A percentile compares a stretch with the other conserved stretches of the same genome.
These are phyloP conservation scores for Rhodosporidiobolus sp. DNA, from an alignment of 768 basidiomycete genomes.

Conservation along the genomic window DNA sequence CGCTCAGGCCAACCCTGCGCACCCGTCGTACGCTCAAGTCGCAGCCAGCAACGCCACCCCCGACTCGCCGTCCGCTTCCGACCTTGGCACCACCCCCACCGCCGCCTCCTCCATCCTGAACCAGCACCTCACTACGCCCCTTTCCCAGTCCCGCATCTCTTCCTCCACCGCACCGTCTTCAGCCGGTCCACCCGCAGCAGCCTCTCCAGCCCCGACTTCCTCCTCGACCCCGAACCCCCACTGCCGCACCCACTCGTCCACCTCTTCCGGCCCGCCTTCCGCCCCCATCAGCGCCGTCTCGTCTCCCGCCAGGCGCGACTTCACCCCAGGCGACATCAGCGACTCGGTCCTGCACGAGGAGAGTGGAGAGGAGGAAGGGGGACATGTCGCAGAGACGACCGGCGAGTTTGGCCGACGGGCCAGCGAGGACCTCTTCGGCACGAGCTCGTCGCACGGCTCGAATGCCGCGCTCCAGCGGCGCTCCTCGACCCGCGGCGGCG, in stretches of 20 bases:
- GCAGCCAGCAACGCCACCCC: no score
- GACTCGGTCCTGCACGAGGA: constrained; percentile 28
- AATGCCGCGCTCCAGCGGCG: constrained; percentile 4
- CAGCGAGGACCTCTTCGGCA: constrained; percentile 4
- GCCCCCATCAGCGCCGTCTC: constrained; percentile 9
- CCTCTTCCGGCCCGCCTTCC: not conserved
- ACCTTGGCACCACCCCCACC: constrained; percentile 10
- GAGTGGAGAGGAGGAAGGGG: constrained; percentile 16
- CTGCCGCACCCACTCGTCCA: constrained; percentile 11
- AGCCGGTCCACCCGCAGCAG: no score
- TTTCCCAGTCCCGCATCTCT: not conserved
- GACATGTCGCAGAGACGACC: not conserved
- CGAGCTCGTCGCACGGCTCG: no score
- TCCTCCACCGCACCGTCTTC: not conserved
- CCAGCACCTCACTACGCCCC: constrained; percentile 1
- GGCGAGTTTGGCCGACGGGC: not conserved
- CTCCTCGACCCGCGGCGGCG: not conserved
- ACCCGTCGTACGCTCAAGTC: no score
- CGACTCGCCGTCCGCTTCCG: not conserved
- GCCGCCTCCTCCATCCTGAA: not conserved
- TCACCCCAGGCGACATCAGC: constrained; percentile 6
- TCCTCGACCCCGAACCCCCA: constrained; percentile 29
- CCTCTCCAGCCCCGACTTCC: constrained; percentile 16
- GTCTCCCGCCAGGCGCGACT: constrained; percentile 22
- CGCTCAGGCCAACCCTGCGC: no score